Evolutionary conservation across 176 grass and related monocot species (phyloP).

Genomic region (Lolium perenne): DNA sequence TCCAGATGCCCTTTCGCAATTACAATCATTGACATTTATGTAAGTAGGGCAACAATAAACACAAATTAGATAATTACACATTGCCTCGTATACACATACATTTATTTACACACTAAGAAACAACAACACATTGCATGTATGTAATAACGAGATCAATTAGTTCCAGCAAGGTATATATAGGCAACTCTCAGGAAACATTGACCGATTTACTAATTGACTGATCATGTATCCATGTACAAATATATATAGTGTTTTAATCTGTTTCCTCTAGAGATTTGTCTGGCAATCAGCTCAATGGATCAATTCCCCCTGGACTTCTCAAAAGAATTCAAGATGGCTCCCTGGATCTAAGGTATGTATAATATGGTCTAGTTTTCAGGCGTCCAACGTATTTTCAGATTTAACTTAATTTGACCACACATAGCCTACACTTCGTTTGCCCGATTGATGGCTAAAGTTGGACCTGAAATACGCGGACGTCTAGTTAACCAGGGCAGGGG

Average conservation of each 20-base stretch:
- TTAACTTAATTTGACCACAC: not conserved
- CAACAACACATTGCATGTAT: not conserved
- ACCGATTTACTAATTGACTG: not conserved
- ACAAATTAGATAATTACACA: not conserved
- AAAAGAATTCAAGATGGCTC: slow-evolving; percentile 5
- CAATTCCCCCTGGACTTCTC: not conserved
- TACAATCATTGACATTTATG: not conserved
- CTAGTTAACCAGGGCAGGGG: not conserved
- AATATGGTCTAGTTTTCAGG: not conserved
- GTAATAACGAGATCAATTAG: not conserved
- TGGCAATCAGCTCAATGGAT: not conserved
- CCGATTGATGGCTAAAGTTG: not conserved
- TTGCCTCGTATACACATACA: not conserved
- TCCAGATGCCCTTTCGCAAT: slow-evolving; percentile 7
- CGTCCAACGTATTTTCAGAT: not conserved
- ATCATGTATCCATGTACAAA: not conserved
- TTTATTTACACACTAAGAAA: not conserved
- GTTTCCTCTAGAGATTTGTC: slow-evolving; percentile 4
- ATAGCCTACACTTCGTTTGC: not conserved
- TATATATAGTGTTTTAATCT: not conserved
- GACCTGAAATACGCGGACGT: not conserved
- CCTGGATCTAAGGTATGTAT: not conserved
- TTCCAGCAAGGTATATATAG: not conserved
- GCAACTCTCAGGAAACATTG: not conserved
- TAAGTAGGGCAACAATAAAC: not conserved